Evolutionary conservation across 257 asterid genomes (phyloP), one percentile per base, ranked within the genome.

Genomic region (Avicennia marina): DNA sequence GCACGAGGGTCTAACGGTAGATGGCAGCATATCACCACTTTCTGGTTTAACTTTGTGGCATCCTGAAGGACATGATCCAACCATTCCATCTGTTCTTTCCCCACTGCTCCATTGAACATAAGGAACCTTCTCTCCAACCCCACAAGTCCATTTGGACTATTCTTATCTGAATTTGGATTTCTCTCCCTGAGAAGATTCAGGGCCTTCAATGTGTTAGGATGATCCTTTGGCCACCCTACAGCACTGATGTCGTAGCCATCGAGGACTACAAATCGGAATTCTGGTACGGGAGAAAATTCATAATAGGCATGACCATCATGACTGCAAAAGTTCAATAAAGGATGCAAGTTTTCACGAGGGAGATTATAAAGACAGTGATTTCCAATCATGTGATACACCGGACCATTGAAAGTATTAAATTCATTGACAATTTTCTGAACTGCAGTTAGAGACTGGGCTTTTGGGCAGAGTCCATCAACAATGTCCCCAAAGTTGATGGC

Each of bases 291-390:
- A 50, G 95, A 81, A 65, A 93, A 93, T 46, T 93, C 99, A 49
- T 86, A 93, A 60, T 86, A 93, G 57, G 96, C 97, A 54, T 16
- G 64, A 17, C 73, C 61, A 20, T 78, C 69, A 11, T 18, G 47
- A 11, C 76, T 60, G 5, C 68, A 72, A 66, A 93, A 83, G 65
- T 80, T 82, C 66, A 93, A 53, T 20, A 86, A 20, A 7, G 95
- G 97, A 56, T 86, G 95, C 62, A 93, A 50, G 13, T 74, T 65
- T 34, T 86, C 94, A 11, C 97, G 94, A 46, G 97, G 94, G 69
- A 93, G 94, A 74, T 93, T 93, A 75, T 93, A 93, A 22, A 93
- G 95, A 71, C 97, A 86, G 66, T 93, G 99, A 26, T 89, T 93
- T 18, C 99, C 98, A 43, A 89, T 93, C 94, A 89, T 80, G 89